phyloP scores from a whole-genome alignment of 2,329 filamentous ascomycete species.

The Ophioceras dolichostomum region DNA sequence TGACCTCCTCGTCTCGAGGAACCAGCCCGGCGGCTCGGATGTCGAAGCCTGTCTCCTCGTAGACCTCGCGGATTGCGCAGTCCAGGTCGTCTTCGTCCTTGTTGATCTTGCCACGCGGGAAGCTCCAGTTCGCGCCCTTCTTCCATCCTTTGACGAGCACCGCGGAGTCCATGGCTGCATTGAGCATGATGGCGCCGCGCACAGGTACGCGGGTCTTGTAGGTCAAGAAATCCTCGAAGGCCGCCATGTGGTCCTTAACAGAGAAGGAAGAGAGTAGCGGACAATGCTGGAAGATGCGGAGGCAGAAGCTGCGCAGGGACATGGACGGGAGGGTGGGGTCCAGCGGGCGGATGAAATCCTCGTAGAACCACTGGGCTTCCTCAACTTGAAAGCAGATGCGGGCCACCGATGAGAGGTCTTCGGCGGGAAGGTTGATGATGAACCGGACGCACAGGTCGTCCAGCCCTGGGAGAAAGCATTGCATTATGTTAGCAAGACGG shows the following conservation, averaged over 20 bases:
- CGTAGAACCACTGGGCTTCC: constrained; percentile 99
- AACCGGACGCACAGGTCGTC: constrained; percentile 97
- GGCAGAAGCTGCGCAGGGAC: constrained; percentile 71
- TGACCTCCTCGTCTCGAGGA: constrained; percentile 56
- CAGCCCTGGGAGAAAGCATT: constrained; percentile 48
- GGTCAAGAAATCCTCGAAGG: constrained; percentile 82
- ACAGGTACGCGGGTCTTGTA: constrained; percentile 96
- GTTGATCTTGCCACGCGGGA: constrained; percentile 94
- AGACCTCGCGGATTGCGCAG: constrained; percentile 88
- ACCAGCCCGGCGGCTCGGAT: constrained; percentile 65
- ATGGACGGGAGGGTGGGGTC: constrained; percentile 78
- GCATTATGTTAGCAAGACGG: no score
- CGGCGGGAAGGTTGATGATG: constrained; percentile 88
- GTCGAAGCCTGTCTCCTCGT: constrained; percentile 92
- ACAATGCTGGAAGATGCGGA: constrained; percentile 88
- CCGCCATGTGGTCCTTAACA: constrained; percentile 62
- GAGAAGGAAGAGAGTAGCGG: constrained; percentile 76
- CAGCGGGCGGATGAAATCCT: constrained; percentile 92
- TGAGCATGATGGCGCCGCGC: constrained; percentile 84
- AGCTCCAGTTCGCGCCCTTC: constrained; percentile 92
- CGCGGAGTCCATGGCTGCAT: constrained; percentile 85
- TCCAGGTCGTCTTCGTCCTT: constrained; percentile 90
- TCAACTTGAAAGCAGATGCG: constrained; percentile 98
- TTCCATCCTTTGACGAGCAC: constrained; percentile 97
- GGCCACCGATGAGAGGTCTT: constrained; percentile 80